Evolutionary conservation across 176 grass and related monocot genomes (phyloP), one percentile per base, ranked within the genome.

Genomic region (Pontederia crassipes): DNA sequence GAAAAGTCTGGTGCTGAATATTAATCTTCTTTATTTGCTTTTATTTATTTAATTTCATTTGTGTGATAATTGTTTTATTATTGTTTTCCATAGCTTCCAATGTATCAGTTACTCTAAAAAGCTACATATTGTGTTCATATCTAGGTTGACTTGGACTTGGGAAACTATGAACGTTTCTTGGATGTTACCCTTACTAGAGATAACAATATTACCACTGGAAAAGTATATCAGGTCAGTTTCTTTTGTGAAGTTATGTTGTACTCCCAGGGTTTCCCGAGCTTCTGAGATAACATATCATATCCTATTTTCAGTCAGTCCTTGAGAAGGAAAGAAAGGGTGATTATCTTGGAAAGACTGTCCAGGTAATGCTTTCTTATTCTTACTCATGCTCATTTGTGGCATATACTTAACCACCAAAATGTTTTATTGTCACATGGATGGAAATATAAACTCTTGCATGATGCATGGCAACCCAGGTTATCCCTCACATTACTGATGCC

Each of bases 191-290:
- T 97, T 57, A 97, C 87, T 0, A 88, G 76, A 73, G 81, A 81
- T 55, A 97, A 92, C 76, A 97, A 97, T 74, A 85, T 97, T 69
- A 97, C 93, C 56, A 97, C 84, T 8, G 93, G 93, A 67, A 97
- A 97, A 70, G 88, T 97, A 82, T 97, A 97, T 77, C 93, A 91
- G 87, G 92, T 74, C 48, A 80, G 68, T 71, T 28, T 48, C 1
- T 52, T n/a, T 49, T 29, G 12, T 4, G 4, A 45, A 73, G 9
- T 55, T 15, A 27, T 11, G 47, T 16, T 18, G n/a, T 52, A 53
- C 48, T 3, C 18, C 58, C 28, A 40, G 9, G 45, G 11, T 35
- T 69, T 24, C 40, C 46, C 8, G 45, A 27, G 8, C 14, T 53
- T 72, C 14, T 18, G 10, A 8, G 17, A 20, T 27, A 72, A 55